A percentile compares a stretch with the other conserved stretches of the same genome.
Evolutionary conservation across 306 rosid species (phyloP).

Genomic region (Dalbergia oliveri): DNA sequence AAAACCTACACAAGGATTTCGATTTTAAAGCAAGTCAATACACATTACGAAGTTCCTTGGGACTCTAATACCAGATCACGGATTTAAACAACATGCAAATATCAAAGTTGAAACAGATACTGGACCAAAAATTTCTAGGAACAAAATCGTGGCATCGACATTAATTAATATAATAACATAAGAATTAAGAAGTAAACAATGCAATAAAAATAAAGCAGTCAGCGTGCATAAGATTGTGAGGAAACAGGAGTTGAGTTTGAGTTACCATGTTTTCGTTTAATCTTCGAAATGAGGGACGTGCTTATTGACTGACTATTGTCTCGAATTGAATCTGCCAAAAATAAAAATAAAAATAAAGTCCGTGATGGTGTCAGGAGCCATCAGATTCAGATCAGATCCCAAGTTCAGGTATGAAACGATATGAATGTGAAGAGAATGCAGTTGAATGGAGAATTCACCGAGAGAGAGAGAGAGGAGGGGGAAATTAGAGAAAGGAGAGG

Average conservation of each 20-base stretch:
- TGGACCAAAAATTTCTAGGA: neutral
- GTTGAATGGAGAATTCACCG: neutral
- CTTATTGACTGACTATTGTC: neutral
- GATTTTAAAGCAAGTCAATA: conserved; percentile 19
- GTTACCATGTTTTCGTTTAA: conserved; percentile 48
- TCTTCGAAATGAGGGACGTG: conserved; percentile 4
- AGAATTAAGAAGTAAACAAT: neutral
- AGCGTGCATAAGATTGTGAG: conserved; percentile 6
- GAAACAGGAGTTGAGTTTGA: neutral
- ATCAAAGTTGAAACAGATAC: neutral
- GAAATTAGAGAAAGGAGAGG: conserved; percentile 10
- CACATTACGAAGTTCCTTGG: neutral
- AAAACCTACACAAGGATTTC: neutral
- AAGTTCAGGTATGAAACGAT: neutral
- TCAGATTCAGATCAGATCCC: conserved; percentile 16
- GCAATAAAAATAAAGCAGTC: neutral
- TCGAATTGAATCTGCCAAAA: conserved; percentile 47
- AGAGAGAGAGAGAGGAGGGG: neutral
- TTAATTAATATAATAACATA: neutral
- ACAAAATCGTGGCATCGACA: neutral
- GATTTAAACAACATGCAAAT: conserved; percentile 13
- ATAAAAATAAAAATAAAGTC: neutral
- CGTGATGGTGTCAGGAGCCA: neutral
- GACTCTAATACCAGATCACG: conserved; percentile 39
- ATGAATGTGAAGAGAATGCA: neutral